Evolutionary conservation across 495 filamentous ascomycete genomes (phyloP).

Genomic region (Xylaria telfairii): DNA sequence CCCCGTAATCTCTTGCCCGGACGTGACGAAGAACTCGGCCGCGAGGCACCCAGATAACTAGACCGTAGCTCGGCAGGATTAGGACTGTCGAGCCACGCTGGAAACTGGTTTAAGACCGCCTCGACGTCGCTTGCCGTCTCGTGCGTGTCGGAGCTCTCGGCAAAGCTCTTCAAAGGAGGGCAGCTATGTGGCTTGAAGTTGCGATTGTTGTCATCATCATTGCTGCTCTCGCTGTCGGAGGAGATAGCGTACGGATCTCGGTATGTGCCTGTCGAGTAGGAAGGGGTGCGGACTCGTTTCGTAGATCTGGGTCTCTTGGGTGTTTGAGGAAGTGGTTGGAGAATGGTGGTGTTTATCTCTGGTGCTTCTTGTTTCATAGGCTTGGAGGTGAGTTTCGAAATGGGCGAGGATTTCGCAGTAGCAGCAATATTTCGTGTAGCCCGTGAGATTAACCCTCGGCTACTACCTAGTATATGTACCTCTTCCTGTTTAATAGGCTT

Average conservation of each 20-base stretch:
- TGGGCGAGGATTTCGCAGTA: not conserved
- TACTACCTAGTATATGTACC: not conserved
- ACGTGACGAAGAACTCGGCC: not conserved
- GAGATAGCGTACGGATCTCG: conserved; percentile 19
- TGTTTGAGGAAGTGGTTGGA: not conserved
- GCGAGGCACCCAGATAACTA: not conserved
- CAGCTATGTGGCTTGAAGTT: not conserved
- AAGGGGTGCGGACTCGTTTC: not conserved
- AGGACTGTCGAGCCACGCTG: conserved; percentile 11
- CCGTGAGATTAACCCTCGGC: not conserved
- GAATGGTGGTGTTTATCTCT: not conserved
- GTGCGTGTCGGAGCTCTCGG: not conserved
- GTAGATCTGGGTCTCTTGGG: not conserved
- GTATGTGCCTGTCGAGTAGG: not conserved
- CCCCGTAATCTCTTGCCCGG: conserved; percentile 1
- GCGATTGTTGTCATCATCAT: not conserved
- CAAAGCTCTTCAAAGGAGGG: conserved; percentile 4
- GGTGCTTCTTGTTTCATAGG: not conserved
- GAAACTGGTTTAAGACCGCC: conserved; percentile 10
- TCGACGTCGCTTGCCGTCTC: conserved; percentile 19
- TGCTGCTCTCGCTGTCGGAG: conserved; percentile 14
- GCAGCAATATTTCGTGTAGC: not conserved
- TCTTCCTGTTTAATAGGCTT: not conserved
- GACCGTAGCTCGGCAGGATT: conserved; percentile 2
- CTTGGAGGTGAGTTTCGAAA: not conserved